Conservation (phyloP, 805 yeast species). For the Millerago galiae region DNA sequence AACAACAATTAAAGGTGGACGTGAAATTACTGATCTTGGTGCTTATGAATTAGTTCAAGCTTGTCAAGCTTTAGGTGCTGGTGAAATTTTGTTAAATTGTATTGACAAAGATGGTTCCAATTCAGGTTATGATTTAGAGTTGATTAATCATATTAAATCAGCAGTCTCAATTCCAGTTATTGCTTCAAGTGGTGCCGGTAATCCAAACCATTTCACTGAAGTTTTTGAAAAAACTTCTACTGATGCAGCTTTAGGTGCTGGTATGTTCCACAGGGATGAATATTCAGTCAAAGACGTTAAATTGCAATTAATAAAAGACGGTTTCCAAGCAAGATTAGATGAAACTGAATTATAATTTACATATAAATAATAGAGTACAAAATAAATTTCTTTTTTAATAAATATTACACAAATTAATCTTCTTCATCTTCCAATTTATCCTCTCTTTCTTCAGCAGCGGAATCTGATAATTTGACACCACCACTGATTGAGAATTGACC, state of each 20-base stretch:
- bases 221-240: conserved; percentile 77
- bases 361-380: background rate
- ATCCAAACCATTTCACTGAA: conserved; percentile 82
- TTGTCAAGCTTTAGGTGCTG: conserved; percentile 92
- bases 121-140: conserved; percentile 86
- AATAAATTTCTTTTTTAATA: too few relatives aligned
- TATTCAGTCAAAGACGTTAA: conserved; percentile 85
- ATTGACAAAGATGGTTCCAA: conserved; percentile 97
- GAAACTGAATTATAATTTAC: conserved; percentile 4
- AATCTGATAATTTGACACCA: conserved; percentile 46
- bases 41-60: conserved; percentile 86
- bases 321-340: conserved; percentile 73
- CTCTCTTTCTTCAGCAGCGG: conserved; percentile 36
- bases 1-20: conserved; percentile 95
- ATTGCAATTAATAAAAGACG: conserved; percentile 47
- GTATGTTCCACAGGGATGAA: conserved; percentile 95
- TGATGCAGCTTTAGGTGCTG: conserved; percentile 98
- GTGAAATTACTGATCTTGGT: conserved; percentile 84
- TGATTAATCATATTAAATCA: conserved; percentile 68
- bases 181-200: conserved; percentile 97
- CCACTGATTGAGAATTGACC: conserved; percentile 94
- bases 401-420: conserved; percentile 8
- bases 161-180: conserved; percentile 87
- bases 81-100: conserved; percentile 88
- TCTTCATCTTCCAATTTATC: conserved; percentile 49